Conservation (phyloP, 1,284 basidiomycete genomes). For the Amylostereum areolatum region DNA sequence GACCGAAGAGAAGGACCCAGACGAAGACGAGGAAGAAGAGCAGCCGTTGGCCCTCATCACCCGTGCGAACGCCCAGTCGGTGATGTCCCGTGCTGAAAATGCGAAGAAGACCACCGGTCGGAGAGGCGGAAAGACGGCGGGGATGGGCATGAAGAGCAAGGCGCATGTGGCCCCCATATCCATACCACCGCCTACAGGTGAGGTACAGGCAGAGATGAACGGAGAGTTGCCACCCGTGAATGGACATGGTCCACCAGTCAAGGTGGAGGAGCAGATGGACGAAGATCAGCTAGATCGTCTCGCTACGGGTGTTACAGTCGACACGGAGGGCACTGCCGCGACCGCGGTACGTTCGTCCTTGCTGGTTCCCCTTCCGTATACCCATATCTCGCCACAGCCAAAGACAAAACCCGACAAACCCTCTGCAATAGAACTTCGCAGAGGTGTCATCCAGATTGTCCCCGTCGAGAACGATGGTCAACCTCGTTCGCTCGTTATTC, state of each 20-base stretch:
- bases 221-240: slow-evolving; percentile 27
- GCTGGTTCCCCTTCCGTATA: slow-evolving; percentile 1
- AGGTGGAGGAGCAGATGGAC: slow-evolving; percentile 74
- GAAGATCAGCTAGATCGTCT: slow-evolving; percentile 66
- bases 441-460: slow-evolving; percentile 80
- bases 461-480: slow-evolving; percentile 83
- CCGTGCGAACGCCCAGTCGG: slow-evolving; percentile 25
- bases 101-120: slow-evolving; percentile 20
- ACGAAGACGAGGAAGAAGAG: slow-evolving; percentile 52
- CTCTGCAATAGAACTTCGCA: slow-evolving; percentile 78
- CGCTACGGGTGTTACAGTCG: slow-evolving; percentile 76
- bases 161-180: slow-evolving; percentile 44
- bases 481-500: slow-evolving; percentile 75
- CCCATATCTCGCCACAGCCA: slow-evolving; percentile 24
- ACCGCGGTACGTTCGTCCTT: slow-evolving; percentile 35
- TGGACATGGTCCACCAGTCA: slow-evolving; percentile 51
- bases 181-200: slow-evolving; percentile 29
- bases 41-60: slow-evolving; percentile 57
- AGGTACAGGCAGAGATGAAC: slow-evolving; percentile 41
- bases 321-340: slow-evolving; percentile 47
- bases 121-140: slow-evolving; percentile 49
- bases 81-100: slow-evolving; percentile 4
- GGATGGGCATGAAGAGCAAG: slow-evolving; percentile 50
- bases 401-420: slow-evolving; percentile 64
- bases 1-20: slow-evolving; percentile 30